These are phyloP conservation scores for Hibiscus mutabilis DNA, from an alignment of 345 rosid species.

Conservation along the genomic window DNA sequence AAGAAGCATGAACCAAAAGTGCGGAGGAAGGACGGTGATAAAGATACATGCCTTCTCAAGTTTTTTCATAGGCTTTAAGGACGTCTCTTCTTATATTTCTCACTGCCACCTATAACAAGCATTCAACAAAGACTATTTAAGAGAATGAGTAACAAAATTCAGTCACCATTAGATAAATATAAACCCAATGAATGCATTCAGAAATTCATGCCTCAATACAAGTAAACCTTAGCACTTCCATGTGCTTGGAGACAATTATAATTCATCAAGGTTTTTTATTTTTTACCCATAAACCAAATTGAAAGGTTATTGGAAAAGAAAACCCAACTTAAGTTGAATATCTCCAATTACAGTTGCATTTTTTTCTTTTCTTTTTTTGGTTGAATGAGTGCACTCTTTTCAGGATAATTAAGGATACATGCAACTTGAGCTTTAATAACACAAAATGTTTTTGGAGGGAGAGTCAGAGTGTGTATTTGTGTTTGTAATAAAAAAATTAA, in stretches of 20 bases:
- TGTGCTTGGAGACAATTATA: not conserved
- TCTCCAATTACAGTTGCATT: not conserved
- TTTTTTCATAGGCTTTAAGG: slow-evolving; percentile 81
- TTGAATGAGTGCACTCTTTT: not conserved
- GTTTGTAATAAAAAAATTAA: not conserved
- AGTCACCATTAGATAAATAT: not conserved
- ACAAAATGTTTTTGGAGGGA: not conserved
- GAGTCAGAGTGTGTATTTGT: not conserved
- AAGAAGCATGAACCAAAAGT: slow-evolving; percentile 1
- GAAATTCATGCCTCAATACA: not conserved
- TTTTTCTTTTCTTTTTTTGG: not conserved
- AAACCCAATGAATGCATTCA: not conserved
- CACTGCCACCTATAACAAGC: slow-evolving; percentile 58
- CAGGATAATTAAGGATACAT: not conserved
- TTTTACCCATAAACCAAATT: not conserved
- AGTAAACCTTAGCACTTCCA: not conserved
- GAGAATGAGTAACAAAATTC: not conserved
- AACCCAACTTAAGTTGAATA: not conserved
- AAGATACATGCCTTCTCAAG: slow-evolving; percentile 70
- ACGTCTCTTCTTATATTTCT: slow-evolving; percentile 95
- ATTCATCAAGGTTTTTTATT: not conserved
- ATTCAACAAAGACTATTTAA: slow-evolving; percentile 5
- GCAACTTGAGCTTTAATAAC: not conserved
- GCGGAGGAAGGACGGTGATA: not conserved
- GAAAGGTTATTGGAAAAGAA: not conserved